Percentiles rank a stretch among this genome's conserved stretches.
phyloP scores from a whole-genome alignment of 1,139 yeast genomes.

The Yamadazyma songkhlaensis region DNA sequence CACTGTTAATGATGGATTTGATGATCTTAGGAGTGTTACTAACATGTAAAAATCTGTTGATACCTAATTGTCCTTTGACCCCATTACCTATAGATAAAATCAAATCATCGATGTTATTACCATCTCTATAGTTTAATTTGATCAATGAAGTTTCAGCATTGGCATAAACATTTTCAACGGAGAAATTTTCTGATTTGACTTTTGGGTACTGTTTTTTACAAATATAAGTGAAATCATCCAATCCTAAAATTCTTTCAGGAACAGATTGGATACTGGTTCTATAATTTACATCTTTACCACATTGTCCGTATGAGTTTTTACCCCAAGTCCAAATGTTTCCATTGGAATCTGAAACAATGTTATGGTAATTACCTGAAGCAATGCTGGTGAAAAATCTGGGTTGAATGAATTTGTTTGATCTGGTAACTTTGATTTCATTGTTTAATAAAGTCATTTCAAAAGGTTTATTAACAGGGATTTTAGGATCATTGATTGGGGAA shows the following conservation, averaged over 20 bases:
- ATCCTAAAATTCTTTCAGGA: constrained; percentile 49
- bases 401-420: constrained; percentile 19
- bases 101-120: constrained; percentile 20
- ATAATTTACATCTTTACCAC: constrained; percentile 68
- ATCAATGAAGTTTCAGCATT: constrained; percentile 68
- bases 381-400: constrained; percentile 54
- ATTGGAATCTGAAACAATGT: constrained; percentile 58
- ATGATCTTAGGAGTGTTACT: constrained; percentile 65
- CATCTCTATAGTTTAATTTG: constrained; percentile 28
- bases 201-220: constrained; percentile 23
- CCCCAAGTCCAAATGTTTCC: constrained; percentile 86
- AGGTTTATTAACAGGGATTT: constrained; percentile 26
- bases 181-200: constrained; percentile 32
- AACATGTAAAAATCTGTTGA: constrained; percentile 71
- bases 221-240: constrained; percentile 19
- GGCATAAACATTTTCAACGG: constrained; percentile 56
- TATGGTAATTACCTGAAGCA: constrained; percentile 74
- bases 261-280: constrained; percentile 66
- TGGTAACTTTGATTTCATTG: constrained; percentile 25
- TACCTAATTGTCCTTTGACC: constrained; percentile 83
- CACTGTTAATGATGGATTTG: constrained; percentile 46
- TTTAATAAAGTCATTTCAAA: constrained; percentile 37
- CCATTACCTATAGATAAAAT: constrained; percentile 81
- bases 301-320: constrained; percentile 74
- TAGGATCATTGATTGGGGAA: constrained; percentile 52